These are phyloP conservation scores for Bipolaris sorokiniana DNA, from an alignment of 2,329 filamentous ascomycete species.

Conservation along the genomic window DNA sequence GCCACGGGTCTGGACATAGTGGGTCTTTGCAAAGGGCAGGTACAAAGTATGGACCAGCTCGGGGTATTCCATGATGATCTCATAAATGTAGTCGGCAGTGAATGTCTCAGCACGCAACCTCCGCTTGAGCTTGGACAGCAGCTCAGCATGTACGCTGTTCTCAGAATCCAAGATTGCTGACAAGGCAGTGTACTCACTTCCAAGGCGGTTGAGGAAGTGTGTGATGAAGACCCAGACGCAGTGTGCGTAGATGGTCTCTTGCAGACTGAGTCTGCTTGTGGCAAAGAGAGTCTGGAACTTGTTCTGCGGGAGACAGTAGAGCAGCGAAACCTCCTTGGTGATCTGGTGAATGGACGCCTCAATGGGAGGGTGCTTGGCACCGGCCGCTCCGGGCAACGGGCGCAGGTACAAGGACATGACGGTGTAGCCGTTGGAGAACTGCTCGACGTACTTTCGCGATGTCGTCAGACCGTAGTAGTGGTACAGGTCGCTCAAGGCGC, in stretches of 20 bases:
- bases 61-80: conserved; percentile 93
- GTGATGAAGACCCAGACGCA: conserved; percentile 97
- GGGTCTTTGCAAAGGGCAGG: conserved; percentile 86
- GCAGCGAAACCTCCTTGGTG: conserved; percentile 94
- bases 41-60: conserved; percentile 86
- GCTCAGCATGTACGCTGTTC: conserved; percentile 83
- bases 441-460: conserved; percentile 94
- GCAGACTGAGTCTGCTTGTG: conserved; percentile 82
- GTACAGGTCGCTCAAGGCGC: conserved; percentile 92
- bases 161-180: conserved; percentile 77
- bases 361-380: conserved; percentile 73
- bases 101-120: conserved; percentile 95
- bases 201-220: conserved; percentile 95
- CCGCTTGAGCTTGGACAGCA: conserved; percentile 93
- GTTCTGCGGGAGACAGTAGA: conserved; percentile 98
- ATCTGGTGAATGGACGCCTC: conserved; percentile 97
- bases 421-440: conserved; percentile 98
- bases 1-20: conserved; percentile 73
- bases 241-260: conserved; percentile 97
- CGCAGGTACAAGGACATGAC: conserved; percentile 95
- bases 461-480: conserved; percentile 98
- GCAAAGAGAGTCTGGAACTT: conserved; percentile 92
- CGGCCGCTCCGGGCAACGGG: conserved; percentile 60
- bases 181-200: conserved; percentile 87
- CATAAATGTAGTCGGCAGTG: conserved; percentile 95